phyloP scores from a whole-genome alignment of 306 rosid species.

The Inga laurina region DNA sequence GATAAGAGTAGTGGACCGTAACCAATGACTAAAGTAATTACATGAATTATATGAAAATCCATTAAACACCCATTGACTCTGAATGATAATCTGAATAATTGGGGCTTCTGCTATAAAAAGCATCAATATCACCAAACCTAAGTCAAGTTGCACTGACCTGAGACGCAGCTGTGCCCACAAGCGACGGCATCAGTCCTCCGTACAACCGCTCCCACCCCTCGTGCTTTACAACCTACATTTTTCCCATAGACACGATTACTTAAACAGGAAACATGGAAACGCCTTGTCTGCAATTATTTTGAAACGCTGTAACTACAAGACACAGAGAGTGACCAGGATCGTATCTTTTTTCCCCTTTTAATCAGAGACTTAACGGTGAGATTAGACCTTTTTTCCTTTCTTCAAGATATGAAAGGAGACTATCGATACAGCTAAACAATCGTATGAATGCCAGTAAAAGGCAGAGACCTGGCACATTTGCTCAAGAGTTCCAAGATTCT shows the following conservation, averaged over 20 bases:
- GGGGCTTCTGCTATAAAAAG: neutral
- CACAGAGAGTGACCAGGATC: neutral
- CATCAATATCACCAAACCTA: slow-evolving; percentile 6
- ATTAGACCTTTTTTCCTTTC: neutral
- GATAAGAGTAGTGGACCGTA: too few relatives aligned
- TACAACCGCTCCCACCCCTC: slow-evolving; percentile 94
- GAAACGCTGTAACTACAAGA: neutral
- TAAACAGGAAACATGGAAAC: neutral
- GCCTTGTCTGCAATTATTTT: neutral
- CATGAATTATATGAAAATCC: too few relatives aligned
- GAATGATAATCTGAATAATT: too few relatives aligned
- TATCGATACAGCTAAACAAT: slow-evolving; percentile 19
- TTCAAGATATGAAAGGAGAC: neutral
- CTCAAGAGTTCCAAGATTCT: slow-evolving; percentile 58
- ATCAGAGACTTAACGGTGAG: slow-evolving; percentile 16
- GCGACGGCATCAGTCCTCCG: slow-evolving; percentile 85
- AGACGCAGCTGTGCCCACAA: slow-evolving; percentile 88
- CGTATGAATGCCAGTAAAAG: slow-evolving; percentile 8
- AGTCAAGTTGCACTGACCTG: slow-evolving; percentile 66
- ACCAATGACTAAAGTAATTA: too few relatives aligned
- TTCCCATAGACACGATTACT: slow-evolving; percentile 16
- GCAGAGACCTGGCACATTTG: slow-evolving; percentile 72
- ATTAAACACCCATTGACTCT: too few relatives aligned
- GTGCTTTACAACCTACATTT: slow-evolving; percentile 70
- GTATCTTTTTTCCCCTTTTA: neutral